phyloP scores from a whole-genome alignment of 495 filamentous ascomycete species.

The Penicillium pulvis region DNA sequence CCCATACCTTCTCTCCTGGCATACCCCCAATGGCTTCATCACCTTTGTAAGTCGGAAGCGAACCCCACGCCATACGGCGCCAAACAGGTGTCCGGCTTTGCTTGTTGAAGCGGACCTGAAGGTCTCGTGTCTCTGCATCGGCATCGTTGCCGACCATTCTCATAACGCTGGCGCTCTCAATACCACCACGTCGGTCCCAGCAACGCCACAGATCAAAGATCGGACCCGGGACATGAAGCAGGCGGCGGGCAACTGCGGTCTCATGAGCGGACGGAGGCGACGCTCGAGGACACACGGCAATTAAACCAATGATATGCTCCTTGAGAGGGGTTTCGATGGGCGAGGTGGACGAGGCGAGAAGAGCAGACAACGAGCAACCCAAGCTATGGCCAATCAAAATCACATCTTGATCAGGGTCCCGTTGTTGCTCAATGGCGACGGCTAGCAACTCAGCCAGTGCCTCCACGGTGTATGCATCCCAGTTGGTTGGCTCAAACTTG shows the following conservation, averaged over 20 bases:
- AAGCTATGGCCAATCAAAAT: constrained; percentile 87
- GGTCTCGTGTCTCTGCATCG: constrained; percentile 69
- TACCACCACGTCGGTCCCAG: constrained; percentile 82
- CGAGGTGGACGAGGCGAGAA: constrained; percentile 67
- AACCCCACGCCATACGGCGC: constrained; percentile 79
- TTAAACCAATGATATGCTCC: constrained; percentile 69
- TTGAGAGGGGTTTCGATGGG: constrained; percentile 49
- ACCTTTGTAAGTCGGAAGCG: constrained; percentile 55
- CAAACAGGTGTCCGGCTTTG: constrained; percentile 81
- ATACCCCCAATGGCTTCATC: constrained; percentile 61
- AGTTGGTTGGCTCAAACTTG: constrained; percentile 64
- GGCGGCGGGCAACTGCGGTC: constrained; percentile 50
- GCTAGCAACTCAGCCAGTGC: constrained; percentile 74
- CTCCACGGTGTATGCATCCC: constrained; percentile 79
- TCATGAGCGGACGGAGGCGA: constrained; percentile 58
- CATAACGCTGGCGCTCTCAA: constrained; percentile 72
- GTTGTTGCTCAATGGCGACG: constrained; percentile 69
- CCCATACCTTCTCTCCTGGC: constrained; percentile 72
- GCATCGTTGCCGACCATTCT: constrained; percentile 78
- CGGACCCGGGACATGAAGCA: constrained; percentile 66
- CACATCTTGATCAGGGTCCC: constrained; percentile 70
- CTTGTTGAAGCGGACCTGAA: constrained; percentile 82
- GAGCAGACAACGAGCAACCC: constrained; percentile 76
- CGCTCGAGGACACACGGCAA: constrained; percentile 79
- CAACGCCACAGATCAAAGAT: constrained; percentile 76